Evolutionary conservation across 2,329 filamentous ascomycete genomes (phyloP), one percentile per base, ranked within the genome.

Genomic region (Rhynchosporium secalis): DNA sequence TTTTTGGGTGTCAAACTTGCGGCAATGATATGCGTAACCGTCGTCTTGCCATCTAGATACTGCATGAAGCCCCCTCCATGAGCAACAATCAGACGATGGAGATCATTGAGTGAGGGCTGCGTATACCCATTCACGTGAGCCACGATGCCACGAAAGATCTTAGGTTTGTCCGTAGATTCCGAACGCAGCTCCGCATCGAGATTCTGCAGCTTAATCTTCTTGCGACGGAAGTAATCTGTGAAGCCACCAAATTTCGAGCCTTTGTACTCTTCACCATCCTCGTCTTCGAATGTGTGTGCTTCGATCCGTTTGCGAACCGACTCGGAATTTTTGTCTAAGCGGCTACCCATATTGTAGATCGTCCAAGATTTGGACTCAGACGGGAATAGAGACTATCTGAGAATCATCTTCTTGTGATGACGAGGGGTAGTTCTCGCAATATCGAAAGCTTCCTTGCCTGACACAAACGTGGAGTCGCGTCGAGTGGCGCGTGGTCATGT

Each of bases 141-240:
- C 12, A 96, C 92, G 8, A 98, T 83, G 0, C 92, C 92, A 69
- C 89, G 91, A 80, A 99, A 99, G 58, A 99, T 92, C 65, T 85
- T 86, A 9, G 92, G 91, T 66, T 90, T 91, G 68, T 88, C 86
- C 0, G 79, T 76, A 1, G 87, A 84, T 3, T 85, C 79, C 38
- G 89, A 83, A 62, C 94, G 87, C 49, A 96, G 80, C 59, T 96
- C 86, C 8, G 87, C 87, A 76, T 99, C 95, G 36, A 95, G 84
- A 72, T 99, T 99, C 76, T 98, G 95, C 3, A 99, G 83, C 74
- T 99, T 99, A 76, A 96, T 87, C 81, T 96, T 97, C 80, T 99
- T 99, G 61, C 93, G 88, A 56, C 93, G 84, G 74, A 97, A 96
- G 76, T 98, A 99, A 72, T 98, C 94, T 29, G 81, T 78, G 71